Percentiles rank a stretch among this genome's conserved stretches.
Conservation (phyloP, 192 early-diverging fungal species). For the Allomyces macrogynus region DNA sequence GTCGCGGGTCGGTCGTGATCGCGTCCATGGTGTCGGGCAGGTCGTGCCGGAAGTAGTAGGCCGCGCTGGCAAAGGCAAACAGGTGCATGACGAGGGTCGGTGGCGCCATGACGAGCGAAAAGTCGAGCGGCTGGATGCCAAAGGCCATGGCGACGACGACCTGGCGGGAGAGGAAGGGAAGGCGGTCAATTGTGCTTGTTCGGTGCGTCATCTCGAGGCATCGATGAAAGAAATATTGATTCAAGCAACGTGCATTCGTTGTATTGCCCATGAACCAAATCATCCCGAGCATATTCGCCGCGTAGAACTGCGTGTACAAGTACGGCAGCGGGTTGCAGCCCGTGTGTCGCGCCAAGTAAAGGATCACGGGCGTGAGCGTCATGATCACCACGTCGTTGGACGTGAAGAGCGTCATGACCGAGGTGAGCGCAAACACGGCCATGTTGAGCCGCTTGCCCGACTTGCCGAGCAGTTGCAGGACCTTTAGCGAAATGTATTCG, state of each 20-base stretch:
- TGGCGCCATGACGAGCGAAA: conserved; percentile 66
- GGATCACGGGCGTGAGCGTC: conserved; percentile 57
- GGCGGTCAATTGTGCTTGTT: too few relatives aligned
- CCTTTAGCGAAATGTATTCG: conserved; percentile 51
- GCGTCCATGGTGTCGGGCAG: conserved; percentile 20
- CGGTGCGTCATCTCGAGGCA: too few relatives aligned
- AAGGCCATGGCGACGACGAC: conserved; percentile 64
- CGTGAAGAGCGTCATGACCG: conserved; percentile 48
- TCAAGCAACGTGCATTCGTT: background rate
- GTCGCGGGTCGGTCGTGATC: conserved; percentile 23
- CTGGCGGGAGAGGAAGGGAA: conserved; percentile 14
- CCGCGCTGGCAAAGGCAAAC: conserved; percentile 27
- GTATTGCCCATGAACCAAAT: conserved; percentile 9
- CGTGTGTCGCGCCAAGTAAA: conserved; percentile 44
- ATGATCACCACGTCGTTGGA: conserved; percentile 75
- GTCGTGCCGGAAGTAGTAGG: conserved; percentile 26
- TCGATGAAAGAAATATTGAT: background rate
- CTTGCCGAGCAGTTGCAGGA: conserved; percentile 38
- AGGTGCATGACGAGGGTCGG: conserved; percentile 38
- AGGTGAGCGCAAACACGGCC: conserved; percentile 45
- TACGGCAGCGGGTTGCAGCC: conserved; percentile 42
- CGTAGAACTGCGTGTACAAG: conserved; percentile 54
- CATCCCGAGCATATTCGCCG: conserved; percentile 24
- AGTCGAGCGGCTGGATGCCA: conserved; percentile 44
- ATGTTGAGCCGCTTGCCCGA: conserved; percentile 40